Conservation (phyloP, 768 basidiomycete species). For the Obba rivulosa region DNA sequence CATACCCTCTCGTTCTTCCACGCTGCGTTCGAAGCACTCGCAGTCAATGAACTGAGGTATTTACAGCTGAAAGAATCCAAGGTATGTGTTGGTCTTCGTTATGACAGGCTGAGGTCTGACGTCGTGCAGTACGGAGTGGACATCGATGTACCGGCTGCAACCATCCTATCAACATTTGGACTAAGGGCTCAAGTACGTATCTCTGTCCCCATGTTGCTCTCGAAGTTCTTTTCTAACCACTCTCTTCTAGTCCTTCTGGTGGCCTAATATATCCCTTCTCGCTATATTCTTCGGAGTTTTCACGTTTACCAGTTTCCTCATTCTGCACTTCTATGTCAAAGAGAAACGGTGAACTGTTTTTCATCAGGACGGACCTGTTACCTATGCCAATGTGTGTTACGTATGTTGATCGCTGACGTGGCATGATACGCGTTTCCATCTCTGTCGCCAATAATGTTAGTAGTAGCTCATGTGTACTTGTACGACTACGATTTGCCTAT, state of each 20-base stretch:
- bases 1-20: constrained; percentile 97
- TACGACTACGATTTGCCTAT: too few species aligned
- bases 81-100: constrained; percentile 36
- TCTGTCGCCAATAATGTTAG: not conserved
- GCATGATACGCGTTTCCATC: not conserved
- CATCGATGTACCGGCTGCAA: constrained; percentile 92
- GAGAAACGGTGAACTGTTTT: constrained; percentile 47
- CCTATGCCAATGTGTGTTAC: not conserved
- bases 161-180: constrained; percentile 92
- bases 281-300: constrained; percentile 83
- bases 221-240: constrained; percentile 5
- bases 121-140: constrained; percentile 84
- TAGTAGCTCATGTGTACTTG: too few species aligned
- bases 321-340: constrained; percentile 84
- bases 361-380: too few species aligned
- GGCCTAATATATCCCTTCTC: constrained; percentile 87
- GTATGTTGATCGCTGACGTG: not conserved
- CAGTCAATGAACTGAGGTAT: constrained; percentile 97
- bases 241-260: constrained; percentile 85
- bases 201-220: not conserved
- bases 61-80: constrained; percentile 88
- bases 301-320: constrained; percentile 70
- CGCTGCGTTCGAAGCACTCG: constrained; percentile 93
- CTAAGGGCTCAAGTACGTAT: constrained; percentile 74
- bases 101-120: not conserved